Base-by-base conservation (phyloP, 140 eudicot species). In the Cichorium intybus region DNA sequence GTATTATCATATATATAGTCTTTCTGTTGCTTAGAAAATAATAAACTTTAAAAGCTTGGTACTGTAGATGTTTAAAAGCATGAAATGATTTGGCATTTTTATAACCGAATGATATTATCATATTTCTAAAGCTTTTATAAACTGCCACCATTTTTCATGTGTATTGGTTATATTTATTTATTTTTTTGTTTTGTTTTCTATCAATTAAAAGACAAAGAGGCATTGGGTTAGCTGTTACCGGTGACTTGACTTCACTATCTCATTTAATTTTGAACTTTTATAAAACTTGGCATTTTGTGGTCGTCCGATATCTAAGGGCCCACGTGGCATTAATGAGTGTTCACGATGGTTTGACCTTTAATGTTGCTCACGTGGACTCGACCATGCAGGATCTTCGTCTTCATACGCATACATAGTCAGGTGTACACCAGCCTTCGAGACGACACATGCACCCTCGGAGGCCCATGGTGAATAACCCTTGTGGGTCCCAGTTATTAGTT, bases 301-400 rank as follows among this genome's bases (percentile, higher is more conserved):
- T 26, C 9, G 34, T 10, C 4, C 23, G 4, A 56, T 10, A 28
- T 5, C 21, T 5, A 68, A 27, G 45, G 43, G 54, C 63, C 66
- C 58, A 46, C 68, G 53, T 46, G 60, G 24, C 26, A 46, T 27
- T 24, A 45, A 24, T 46, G 51, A 33, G 11, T 29, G 59, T 12
- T 31, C 58, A 70, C 60, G 41, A 55, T 37, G 50, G 31, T 60
- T 68, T 73, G 60, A 68, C 68, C 64, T 61, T 4, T 28, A 21
- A 72, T 27, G 4, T 1, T 20, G 9, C 48, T 48, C 74, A 78
- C 65, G 67, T 72, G 79, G 64, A 31, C 54, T 62, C 53, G 56
- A 55, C 69, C 61, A 66, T 33, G 68, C 23, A 54, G 39, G 12
- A 56, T 74, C 49, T 48, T 3, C 48, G 48, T 41, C 6, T 12